Conservation (phyloP, 1,139 yeast genomes). For the Eremothecium sinecaudum region DNA sequence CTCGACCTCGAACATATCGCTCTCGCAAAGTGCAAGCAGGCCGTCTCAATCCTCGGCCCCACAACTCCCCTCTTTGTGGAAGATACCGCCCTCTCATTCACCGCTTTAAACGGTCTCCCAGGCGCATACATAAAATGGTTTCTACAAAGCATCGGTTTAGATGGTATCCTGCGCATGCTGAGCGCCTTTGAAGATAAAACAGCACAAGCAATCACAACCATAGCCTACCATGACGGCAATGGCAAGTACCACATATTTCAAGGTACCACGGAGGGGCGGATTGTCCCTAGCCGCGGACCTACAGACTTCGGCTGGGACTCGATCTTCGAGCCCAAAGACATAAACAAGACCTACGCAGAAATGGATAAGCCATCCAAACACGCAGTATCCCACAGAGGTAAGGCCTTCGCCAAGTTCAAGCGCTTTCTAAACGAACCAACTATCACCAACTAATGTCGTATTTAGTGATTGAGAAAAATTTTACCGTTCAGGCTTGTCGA, state of each 20-base stretch:
- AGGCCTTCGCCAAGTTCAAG: constrained; percentile 66
- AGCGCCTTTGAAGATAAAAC: constrained; percentile 72
- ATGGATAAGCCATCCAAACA: constrained; percentile 72
- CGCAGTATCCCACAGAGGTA: constrained; percentile 74
- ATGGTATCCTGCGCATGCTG: constrained; percentile 67
- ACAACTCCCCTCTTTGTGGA: constrained; percentile 84
- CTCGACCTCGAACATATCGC: constrained; percentile 68
- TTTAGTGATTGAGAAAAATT: constrained; percentile 4
- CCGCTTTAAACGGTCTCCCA: constrained; percentile 75
- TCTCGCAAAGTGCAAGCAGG: constrained; percentile 66
- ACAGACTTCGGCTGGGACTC: constrained; percentile 93
- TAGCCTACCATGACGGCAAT: constrained; percentile 84
- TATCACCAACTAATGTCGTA: too few relatives aligned
- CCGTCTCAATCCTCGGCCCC: constrained; percentile 44
- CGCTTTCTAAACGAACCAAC: not conserved
- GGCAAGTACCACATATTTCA: constrained; percentile 71
- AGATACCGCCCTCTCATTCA: constrained; percentile 84
- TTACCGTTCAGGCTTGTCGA: too few relatives aligned
- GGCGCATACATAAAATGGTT: constrained; percentile 95
- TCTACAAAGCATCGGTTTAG: constrained; percentile 58
- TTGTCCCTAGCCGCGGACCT: constrained; percentile 67
- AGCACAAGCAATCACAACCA: constrained; percentile 86
- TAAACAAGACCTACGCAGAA: constrained; percentile 73
- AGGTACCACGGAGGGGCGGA: constrained; percentile 72
- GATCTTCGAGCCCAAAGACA: constrained; percentile 58